Conservation (phyloP, 1,139 yeast genomes). For the Meyerozyma smithsonii region DNA sequence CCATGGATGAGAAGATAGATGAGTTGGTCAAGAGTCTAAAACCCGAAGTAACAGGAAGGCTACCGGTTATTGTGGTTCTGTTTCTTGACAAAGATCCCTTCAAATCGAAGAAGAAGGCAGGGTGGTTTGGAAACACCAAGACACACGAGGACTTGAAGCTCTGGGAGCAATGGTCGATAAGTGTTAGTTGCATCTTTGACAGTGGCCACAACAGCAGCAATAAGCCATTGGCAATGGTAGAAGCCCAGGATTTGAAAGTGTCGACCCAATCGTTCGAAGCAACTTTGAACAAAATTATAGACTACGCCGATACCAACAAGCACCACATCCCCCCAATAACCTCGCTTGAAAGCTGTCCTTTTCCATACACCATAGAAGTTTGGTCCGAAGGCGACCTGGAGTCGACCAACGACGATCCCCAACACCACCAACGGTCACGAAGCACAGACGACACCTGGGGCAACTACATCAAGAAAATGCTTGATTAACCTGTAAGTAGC, state of each 20-base stretch:
- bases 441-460: slow-evolving; percentile 45
- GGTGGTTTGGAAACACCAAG: slow-evolving; percentile 40
- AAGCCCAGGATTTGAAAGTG: slow-evolving; percentile 6
- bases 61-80: slow-evolving; percentile 24
- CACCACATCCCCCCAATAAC: slow-evolving; percentile 74
- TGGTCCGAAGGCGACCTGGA: slow-evolving; percentile 7
- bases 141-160: slow-evolving; percentile 19
- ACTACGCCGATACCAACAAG: slow-evolving; percentile 49
- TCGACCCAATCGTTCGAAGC: slow-evolving; percentile 38
- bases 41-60: slow-evolving; percentile 6
- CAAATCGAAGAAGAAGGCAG: slow-evolving; percentile 31
- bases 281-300: slow-evolving; percentile 44
- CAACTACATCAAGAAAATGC: slow-evolving; percentile 43
- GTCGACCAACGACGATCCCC: slow-evolving; percentile 9
- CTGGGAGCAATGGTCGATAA: slow-evolving; percentile 44
- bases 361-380: slow-evolving; percentile 48
- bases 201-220: not conserved
- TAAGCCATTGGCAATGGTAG: slow-evolving; percentile 6
- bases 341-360: slow-evolving; percentile 61
- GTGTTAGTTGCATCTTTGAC: slow-evolving; percentile 26
- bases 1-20: slow-evolving; percentile 39
- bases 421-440: slow-evolving; percentile 9
- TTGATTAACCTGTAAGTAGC: slow-evolving; percentile 20
- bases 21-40: slow-evolving; percentile 26
- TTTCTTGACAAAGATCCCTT: slow-evolving; percentile 24